These are phyloP conservation scores for Dryas drummondii DNA, from an alignment of 306 rosid genomes.

Conservation along the genomic window DNA sequence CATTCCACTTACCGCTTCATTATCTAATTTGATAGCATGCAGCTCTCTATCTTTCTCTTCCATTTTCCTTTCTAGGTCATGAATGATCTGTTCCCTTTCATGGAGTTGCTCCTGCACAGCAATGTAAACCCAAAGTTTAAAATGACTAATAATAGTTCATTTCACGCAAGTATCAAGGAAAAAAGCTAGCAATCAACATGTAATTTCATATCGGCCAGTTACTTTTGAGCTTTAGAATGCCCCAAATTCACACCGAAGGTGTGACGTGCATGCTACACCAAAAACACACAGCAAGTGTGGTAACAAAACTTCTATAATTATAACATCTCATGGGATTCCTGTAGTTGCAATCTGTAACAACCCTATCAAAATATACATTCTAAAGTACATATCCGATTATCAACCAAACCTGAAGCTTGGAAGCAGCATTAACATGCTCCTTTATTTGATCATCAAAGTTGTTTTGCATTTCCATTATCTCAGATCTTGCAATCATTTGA, in stretches of 20 bases:
- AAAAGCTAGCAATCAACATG: not conserved
- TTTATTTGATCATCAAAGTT: slow-evolving; percentile 77
- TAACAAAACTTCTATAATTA: not conserved
- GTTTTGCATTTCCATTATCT: slow-evolving; percentile 67
- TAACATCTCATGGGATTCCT: not conserved
- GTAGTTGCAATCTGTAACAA: not conserved
- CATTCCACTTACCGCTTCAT: slow-evolving; percentile 76
- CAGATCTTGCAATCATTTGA: slow-evolving; percentile 80
- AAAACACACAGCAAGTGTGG: not conserved
- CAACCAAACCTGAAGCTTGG: slow-evolving; percentile 66
- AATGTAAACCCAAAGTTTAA: slow-evolving; percentile 36
- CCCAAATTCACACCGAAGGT: not conserved
- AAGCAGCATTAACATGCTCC: slow-evolving; percentile 62
- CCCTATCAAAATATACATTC: not conserved
- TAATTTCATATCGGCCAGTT: not conserved
- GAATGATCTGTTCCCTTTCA: slow-evolving; percentile 71
- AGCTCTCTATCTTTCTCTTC: slow-evolving; percentile 90
- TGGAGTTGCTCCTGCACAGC: slow-evolving; percentile 72
- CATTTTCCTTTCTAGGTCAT: slow-evolving; percentile 76
- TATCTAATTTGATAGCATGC: slow-evolving; percentile 78
- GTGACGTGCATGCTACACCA: not conserved
- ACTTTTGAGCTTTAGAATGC: not conserved
- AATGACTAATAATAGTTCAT: slow-evolving; percentile 1
- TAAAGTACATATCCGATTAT: not conserved
- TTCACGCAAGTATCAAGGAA: slow-evolving; percentile 13